Base-by-base conservation (phyloP, 2,329 filamentous ascomycete species). In the Diaporthe helianthi region DNA sequence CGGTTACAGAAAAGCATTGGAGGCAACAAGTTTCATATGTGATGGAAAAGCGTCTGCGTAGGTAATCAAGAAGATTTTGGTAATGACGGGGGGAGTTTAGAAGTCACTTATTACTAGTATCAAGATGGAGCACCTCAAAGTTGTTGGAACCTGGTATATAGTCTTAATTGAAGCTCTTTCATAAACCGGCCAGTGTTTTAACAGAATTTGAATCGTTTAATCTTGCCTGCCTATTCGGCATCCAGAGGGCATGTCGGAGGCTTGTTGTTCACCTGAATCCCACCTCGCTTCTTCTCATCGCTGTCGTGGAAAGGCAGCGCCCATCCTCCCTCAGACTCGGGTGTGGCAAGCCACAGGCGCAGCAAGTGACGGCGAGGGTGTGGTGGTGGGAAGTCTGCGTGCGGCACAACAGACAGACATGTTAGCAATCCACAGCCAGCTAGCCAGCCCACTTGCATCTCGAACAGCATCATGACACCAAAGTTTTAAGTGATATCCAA, bases 261-360 rank as follows among this genome's bases (percentile, higher is more conserved):
- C 31, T 86, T 92, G 78, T 97, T 88, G 79, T 97, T 88, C 2
- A 97, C 93, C 82, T 97, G 94, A 73, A 97, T 93, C 0, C 93
- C 94, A 9, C 93, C 93, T 22, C 94, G 86, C 87, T 97, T 97
- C 87, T 92, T 93, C 85, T 96, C 91, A 68, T 87, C 83, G 68
- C 87, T 91, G 79, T 97, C 94, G 74, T 89, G 90, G 81, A 94
- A 95, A 1, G 93, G 93, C 79, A 97, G 79, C 64, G 87, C 89
- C 93, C 93, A 97, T 0, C 94, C 94, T 3, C 93, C 94, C 79
- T 97, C 93, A 26, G 80, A 84, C 80, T 95, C 91, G 0, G 93
- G 93, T 2, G 92, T 93, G 13, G 92, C 90, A 67, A 97, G 82
- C 94, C 94, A 97, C 73, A 97, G 81, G 54, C 94, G 85, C 84